Base-by-base conservation (phyloP, 2,329 filamentous ascomycete species). In the Phaeosphaeria sp. region DNA sequence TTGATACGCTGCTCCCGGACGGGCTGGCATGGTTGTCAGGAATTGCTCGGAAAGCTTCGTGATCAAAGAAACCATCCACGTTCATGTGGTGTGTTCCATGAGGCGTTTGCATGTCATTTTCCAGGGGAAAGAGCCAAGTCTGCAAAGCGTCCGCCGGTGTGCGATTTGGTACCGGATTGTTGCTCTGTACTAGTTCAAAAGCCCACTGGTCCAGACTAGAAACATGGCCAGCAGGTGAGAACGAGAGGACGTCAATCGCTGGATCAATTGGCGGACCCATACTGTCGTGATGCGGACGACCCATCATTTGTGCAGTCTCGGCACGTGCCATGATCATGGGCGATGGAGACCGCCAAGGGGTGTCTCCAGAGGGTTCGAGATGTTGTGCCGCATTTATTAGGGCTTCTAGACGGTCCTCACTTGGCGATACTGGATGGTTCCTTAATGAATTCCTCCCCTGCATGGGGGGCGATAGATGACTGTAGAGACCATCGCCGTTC, bases 241-340 rank as follows among this genome's bases (percentile, higher is more conserved):
- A 77, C 0, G 72, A 71, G 44, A 76, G 65, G 53, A 71, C 74
- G 33, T 76, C 73, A 57, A 77, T 77, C 25, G 73, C 73, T 7
- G 74, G 74, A 54, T 77, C 74, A 22, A 77, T 77, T 2, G 74
- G 74, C 17, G 74, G 73, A n/a, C 70, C 69, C 68, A 77, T 69
- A 42, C 46, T 71, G 30, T 76, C 71, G 46, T 72, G 72, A 20
- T 66, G 71, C n/a, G 53, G 61, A 27, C 68, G 70, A 18, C 59
- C 65, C 53, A 71, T 50, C 46, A 67, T 63, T 2, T 69, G 65
- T 17, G 62, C 62, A 58, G 66, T 61, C 30, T 69, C 69, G 30
- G 63, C 47, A 9, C 66, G 65, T 6, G 66, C 60, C 48, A 72
- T 72, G 46, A 72, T 67, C 60, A 66, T 65, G 18, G 72, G 72